Evolutionary conservation across 108 stramenopile genomes (phyloP), one percentile per base, ranked within the genome.

Genomic region (Nannochloropsis gaditana): DNA sequence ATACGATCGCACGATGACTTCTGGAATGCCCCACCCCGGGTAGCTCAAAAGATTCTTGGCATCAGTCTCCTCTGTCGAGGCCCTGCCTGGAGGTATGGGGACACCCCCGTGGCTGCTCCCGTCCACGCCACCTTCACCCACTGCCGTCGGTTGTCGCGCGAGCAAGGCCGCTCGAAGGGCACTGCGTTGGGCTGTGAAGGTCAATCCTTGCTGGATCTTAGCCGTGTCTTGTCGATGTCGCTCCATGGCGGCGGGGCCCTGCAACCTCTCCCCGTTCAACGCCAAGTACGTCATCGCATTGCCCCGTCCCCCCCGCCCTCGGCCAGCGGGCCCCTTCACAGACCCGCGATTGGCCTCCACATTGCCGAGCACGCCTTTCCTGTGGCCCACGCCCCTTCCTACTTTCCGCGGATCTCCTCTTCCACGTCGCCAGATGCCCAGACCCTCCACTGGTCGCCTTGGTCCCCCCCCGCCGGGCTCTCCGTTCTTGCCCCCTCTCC

Each of bases 1-100:
- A 44, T 86, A 86, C 31, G 43, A 31, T 15, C 45, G 45, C 82
- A 86, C 21, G 5, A 84, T 11, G 17, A 80, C 80, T 9, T 43
- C 44, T 21, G 86, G 86, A 11, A 86, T n/a, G 8, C 86, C 86
- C 80, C 86, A 82, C 11, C 5, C 79, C 43, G 84, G 59, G 59
- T 73, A 73, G n/a, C 19, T n/a, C 6, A 73, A 73, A 6, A 4
- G 59, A 15, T 15, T 0, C 59, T 73, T 73, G 59, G 59, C 59
- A 15, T 73, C 59, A 15, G 15, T n/a, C 59, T 73, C 59, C 59
- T 73, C 59, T n/a, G 31, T 31, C 31, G 31, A 31, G 19, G 15
- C 59, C 59, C 5, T 3, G 19, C 59, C n/a, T 73, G 19, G 5
- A 15, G 15, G 19, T 2, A n/a, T 73, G 59, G 19, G 8, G 59